Conservation (phyloP, 352 stramenopile genomes). For the Blastocystis sp. region DNA sequence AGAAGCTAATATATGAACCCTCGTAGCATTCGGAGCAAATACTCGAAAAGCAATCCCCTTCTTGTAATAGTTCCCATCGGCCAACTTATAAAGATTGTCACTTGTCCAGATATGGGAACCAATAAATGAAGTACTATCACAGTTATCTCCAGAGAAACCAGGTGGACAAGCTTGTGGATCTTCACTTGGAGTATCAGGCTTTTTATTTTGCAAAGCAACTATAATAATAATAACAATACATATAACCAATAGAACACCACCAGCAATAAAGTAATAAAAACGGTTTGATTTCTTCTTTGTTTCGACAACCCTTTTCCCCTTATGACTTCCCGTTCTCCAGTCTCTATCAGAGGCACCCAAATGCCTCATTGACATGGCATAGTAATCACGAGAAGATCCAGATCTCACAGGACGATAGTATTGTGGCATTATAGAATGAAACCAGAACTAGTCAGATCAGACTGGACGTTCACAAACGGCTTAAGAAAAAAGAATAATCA, state of each 20-base stretch:
- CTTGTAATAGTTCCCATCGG: conserved; percentile 1
- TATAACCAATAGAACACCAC: not conserved
- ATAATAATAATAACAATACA: not conserved
- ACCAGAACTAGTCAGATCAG: too few relatives aligned
- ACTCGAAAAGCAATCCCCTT: conserved; percentile 40
- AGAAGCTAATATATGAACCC: conserved; percentile 5
- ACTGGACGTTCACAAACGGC: too few relatives aligned
- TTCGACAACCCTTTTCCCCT: not conserved
- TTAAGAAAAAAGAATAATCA: too few relatives aligned
- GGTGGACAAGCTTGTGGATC: not conserved
- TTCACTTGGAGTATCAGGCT: not conserved
- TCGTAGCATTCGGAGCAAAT: not conserved
- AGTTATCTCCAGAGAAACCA: conserved; percentile 14
- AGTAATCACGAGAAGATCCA: too few relatives aligned
- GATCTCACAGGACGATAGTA: too few relatives aligned
- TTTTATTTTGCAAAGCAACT: not conserved
- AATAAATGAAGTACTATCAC: conserved; percentile 4
- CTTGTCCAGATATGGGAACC: not conserved
- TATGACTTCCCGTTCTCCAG: not conserved
- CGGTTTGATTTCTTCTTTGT: not conserved
- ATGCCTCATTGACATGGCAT: conserved; percentile 14
- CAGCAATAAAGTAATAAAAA: not conserved
- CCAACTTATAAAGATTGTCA: not conserved
- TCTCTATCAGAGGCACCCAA: not conserved
- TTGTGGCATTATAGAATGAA: too few relatives aligned